A percentile compares a stretch with the other conserved stretches of the same genome.
Evolutionary conservation across 805 yeast species (phyloP).

Genomic region (Candida tammaniensis): DNA sequence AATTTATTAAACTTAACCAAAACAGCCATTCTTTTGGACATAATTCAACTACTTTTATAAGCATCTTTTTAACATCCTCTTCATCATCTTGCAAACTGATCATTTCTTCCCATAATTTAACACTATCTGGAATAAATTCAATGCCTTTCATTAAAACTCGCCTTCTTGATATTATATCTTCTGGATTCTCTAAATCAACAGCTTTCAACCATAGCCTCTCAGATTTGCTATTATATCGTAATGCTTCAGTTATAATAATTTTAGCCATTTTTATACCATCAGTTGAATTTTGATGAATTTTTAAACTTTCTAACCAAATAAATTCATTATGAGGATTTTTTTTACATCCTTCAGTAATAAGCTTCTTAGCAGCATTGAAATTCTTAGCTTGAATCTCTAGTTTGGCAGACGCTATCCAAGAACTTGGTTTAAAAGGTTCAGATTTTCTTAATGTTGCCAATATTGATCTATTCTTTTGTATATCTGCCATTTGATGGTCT

Average conservation of each 20-base stretch:
- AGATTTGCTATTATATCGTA: constrained; percentile 54
- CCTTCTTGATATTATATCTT: constrained; percentile 49
- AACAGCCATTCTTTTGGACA: constrained; percentile 63
- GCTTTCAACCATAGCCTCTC: constrained; percentile 74
- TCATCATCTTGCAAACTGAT: constrained; percentile 56
- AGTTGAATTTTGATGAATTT: constrained; percentile 50
- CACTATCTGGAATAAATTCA: constrained; percentile 57
- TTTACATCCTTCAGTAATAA: constrained; percentile 74
- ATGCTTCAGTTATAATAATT: constrained; percentile 62
- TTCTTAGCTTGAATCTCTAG: constrained; percentile 67
- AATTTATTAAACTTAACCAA: constrained; percentile 58
- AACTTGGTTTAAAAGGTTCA: constrained; percentile 69
- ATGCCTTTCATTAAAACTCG: constrained; percentile 69
- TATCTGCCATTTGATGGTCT: constrained; percentile 48
- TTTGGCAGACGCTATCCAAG: constrained; percentile 86
- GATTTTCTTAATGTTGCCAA: constrained; percentile 67
- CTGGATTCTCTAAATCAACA: constrained; percentile 51
- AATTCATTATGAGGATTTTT: constrained; percentile 64
- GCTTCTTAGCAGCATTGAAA: constrained; percentile 50
- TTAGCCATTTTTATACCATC: constrained; percentile 47
- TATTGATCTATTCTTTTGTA: constrained; percentile 55
- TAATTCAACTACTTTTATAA: constrained; percentile 64
- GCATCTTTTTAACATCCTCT: constrained; percentile 49
- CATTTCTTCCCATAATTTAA: constrained; percentile 65
- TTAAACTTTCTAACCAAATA: constrained; percentile 79